Evolutionary conservation across 1,284 basidiomycete species (phyloP), one percentile per base, ranked within the genome.

Genomic region (Paramarasmius palmivorus): DNA sequence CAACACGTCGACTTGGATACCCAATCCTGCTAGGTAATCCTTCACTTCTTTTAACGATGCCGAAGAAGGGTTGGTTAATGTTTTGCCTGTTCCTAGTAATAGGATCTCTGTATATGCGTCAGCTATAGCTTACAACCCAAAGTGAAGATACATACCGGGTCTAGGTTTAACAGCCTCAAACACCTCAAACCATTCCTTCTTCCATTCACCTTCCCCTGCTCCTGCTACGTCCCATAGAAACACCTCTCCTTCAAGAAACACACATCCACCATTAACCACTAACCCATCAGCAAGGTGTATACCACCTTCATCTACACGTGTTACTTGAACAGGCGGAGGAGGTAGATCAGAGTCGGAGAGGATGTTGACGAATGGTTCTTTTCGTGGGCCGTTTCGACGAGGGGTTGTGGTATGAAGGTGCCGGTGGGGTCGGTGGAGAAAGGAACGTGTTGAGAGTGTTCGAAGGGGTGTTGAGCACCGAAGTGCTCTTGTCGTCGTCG

Each of bases 1-100:
- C 25, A n/a, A 12, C n/a, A 93, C 79, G 61, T 98, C 96, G 44
- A 95, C 72, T 64, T 95, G 93, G 56, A 98, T 92, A 5, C 95
- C 95, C 36, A 94, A 68, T 37, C 80, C 74, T 57, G 81, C 90
- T 42, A 98, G 65, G 68, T 93, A 84, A 39, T 82, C 75, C 17
- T 86, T 77, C 20, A 98, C 69, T 23, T 71, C 71, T n/a, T n/a
- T n/a, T n/a, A n/a, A n/a, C n/a, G n/a, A n/a, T n/a, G n/a, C n/a
- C 4, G 80, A 77, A 14, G 95, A 95, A 1, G 89, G 85, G 48
- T 90, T 87, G 2, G 84, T 71, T 10, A 90, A 81, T 6, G 76
- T 79, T 57, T 77, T 78, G 0, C 96, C 96, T 0, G 95, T 98
- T 0, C 95, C 95, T 17, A 98, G 75, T 3, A 98, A 69, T 17